These are phyloP conservation scores for Drechslera avenae DNA, from an alignment of 2,329 filamentous ascomycete genomes.

Conservation along the genomic window DNA sequence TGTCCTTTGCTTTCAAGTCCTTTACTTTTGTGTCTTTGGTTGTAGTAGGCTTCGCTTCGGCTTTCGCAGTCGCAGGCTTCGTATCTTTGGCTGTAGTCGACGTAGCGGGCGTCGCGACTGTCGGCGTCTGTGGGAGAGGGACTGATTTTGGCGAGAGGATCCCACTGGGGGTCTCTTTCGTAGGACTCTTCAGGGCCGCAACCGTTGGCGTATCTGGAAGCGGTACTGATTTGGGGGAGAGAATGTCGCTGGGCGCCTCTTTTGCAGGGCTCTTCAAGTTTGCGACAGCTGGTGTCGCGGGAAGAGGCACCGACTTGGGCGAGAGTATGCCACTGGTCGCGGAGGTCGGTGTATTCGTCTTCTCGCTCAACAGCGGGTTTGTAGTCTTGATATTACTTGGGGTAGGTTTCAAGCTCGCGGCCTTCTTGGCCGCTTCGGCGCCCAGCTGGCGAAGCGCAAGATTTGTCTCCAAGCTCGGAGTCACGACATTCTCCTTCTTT, in stretches of 20 bases:
- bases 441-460: slow-evolving; percentile 46
- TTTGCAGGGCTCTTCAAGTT: slow-evolving; percentile 24
- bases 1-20: background rate
- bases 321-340: slow-evolving; percentile 18
- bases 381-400: slow-evolving; percentile 44
- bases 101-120: slow-evolving; percentile 12
- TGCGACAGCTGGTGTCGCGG: background rate
- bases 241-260: slow-evolving; percentile 6
- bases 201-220: slow-evolving; percentile 30
- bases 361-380: slow-evolving; percentile 43
- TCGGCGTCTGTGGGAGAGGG: slow-evolving; percentile 36
- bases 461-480: slow-evolving; percentile 36
- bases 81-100: background rate
- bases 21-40: slow-evolving; percentile 1
- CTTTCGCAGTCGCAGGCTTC: slow-evolving; percentile 1
- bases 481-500: slow-evolving; percentile 34
- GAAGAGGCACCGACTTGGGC: slow-evolving; percentile 7
- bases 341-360: slow-evolving; percentile 34
- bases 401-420: slow-evolving; percentile 42
- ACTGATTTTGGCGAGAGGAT: slow-evolving; percentile 34
- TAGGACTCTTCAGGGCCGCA: background rate
- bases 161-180: slow-evolving; percentile 6
- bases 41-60: background rate
- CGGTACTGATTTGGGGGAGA: slow-evolving; percentile 22
- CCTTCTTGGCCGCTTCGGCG: slow-evolving; percentile 45